A percentile compares a stretch with the other conserved stretches of the same genome.
Conservation (phyloP, 2,329 filamentous ascomycete species). For the Davidsoniella eucalypti region DNA sequence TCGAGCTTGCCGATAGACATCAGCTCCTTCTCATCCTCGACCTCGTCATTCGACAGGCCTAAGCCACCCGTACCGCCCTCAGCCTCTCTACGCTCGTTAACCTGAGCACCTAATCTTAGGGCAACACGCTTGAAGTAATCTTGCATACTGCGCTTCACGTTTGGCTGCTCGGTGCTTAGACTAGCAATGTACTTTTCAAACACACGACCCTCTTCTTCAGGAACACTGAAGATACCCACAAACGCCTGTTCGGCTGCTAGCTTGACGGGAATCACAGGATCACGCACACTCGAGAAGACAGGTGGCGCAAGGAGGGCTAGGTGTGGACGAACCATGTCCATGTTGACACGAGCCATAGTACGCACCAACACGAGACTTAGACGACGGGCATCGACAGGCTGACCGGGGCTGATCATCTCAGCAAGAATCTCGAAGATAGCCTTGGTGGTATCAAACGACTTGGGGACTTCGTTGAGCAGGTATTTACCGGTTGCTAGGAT, state of each 20-base stretch:
- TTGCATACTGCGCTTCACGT: slow-evolving; percentile 73
- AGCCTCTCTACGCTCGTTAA: slow-evolving; percentile 74
- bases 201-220: slow-evolving; percentile 67
- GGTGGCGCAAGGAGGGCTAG: slow-evolving; percentile 63
- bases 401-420: slow-evolving; percentile 57
- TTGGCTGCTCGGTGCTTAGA: slow-evolving; percentile 45
- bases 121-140: slow-evolving; percentile 97
- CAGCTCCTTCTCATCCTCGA: slow-evolving; percentile 86
- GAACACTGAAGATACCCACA: slow-evolving; percentile 75
- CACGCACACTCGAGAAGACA: slow-evolving; percentile 78
- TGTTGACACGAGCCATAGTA: slow-evolving; percentile 64
- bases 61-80: slow-evolving; percentile 78
- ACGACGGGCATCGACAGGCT: slow-evolving; percentile 66
- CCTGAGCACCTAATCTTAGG: slow-evolving; percentile 67
- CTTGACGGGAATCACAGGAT: slow-evolving; percentile 87
- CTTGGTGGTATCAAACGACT: slow-evolving; percentile 61
- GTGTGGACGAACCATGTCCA: slow-evolving; percentile 68
- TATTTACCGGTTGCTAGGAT: slow-evolving; percentile 87
- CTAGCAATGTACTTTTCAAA: slow-evolving; percentile 83
- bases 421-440: slow-evolving; percentile 66
- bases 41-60: slow-evolving; percentile 76
- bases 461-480: slow-evolving; percentile 51
- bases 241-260: slow-evolving; percentile 90
- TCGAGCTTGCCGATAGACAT: slow-evolving; percentile 92
- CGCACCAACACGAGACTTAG: slow-evolving; percentile 75